Evolutionary conservation across 352 stramenopile genomes (phyloP), one percentile per base, ranked within the genome.

Genomic region (Globisporangium uncinulatum): DNA sequence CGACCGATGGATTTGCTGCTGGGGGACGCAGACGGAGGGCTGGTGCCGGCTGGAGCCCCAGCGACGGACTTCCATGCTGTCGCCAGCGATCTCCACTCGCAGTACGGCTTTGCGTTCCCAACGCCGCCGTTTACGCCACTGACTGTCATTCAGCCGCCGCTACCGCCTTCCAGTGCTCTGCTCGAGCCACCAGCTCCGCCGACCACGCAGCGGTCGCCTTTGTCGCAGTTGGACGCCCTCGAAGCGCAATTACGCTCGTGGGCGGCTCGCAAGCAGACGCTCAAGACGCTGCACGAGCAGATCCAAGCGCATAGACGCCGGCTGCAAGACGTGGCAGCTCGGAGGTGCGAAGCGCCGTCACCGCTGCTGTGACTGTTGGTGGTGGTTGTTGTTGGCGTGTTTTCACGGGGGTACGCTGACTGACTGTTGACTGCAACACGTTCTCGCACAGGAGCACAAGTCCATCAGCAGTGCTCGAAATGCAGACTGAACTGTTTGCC

Each of bases 1-100:
- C 72, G 69, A 41, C 59, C 71, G 0, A 53, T 79, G 31, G 68
- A 71, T 1, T 24, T 53, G 43, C 52, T 77, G 8, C 61, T 79
- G 0, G 19, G 72, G 0, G 46, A 63, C 6, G 24, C 6, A 19
- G 39, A 44, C 13, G 6, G 19, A 2, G 21, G 19, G 29, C 4
- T 9, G 20, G 5, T 15, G 24, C 15, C 45, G 9, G 4, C 53
- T 17, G 29, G 42, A 7, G 7, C 43, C 31, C 13, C 45, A 51
- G 20, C 4, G n/a, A 2, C 0, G 31, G 19, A 47, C 54, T 32
- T 51, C 20, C 48, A 21, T 11, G 29, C 29, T 20, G 5, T 36
- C 29, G 36, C 45, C 52, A 37, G 19, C 20, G 10, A 31, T 66
- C 37, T 56, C 15, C 19, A 56, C 29, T 6, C 37, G 41, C 54